phyloP scores from a whole-genome alignment of 192 early-diverging fungal genomes.

The Entomortierella parvispora region DNA sequence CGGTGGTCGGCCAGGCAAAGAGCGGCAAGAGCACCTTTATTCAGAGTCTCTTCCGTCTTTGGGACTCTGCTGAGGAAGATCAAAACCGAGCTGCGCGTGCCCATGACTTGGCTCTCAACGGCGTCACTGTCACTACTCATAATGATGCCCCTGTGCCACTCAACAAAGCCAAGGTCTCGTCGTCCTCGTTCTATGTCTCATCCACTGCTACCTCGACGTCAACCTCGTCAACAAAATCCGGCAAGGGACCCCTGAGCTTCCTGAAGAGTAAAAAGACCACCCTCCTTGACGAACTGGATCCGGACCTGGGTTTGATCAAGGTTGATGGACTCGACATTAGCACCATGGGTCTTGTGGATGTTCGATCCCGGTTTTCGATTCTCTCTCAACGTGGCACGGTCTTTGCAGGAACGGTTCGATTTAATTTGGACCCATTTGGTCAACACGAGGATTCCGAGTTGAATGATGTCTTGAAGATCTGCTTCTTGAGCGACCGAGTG shows the following conservation, averaged over 20 bases:
- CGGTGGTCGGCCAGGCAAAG: conserved; percentile 39
- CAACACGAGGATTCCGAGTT: conserved; percentile 73
- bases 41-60: conserved; percentile 43
- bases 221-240: not conserved
- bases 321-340: conserved; percentile 76
- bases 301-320: conserved; percentile 58
- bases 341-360: conserved; percentile 59
- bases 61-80: conserved; percentile 46
- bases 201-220: not conserved
- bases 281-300: not conserved
- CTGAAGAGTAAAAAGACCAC: conserved; percentile 4
- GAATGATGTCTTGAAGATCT: conserved; percentile 70
- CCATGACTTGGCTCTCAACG: not conserved
- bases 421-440: conserved; percentile 77
- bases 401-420: conserved; percentile 56
- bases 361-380: conserved; percentile 56
- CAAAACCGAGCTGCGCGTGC: conserved; percentile 18
- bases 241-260: conserved; percentile 10
- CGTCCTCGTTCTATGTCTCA: not conserved
- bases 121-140: no score
- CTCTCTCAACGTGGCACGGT: conserved; percentile 40
- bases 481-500: conserved; percentile 49
- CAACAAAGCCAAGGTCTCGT: not conserved
- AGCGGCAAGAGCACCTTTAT: conserved; percentile 46
- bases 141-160: not conserved